Evolutionary conservation across 1,139 yeast genomes (phyloP).

Genomic region (Saccharomycopsis crataegensis): DNA sequence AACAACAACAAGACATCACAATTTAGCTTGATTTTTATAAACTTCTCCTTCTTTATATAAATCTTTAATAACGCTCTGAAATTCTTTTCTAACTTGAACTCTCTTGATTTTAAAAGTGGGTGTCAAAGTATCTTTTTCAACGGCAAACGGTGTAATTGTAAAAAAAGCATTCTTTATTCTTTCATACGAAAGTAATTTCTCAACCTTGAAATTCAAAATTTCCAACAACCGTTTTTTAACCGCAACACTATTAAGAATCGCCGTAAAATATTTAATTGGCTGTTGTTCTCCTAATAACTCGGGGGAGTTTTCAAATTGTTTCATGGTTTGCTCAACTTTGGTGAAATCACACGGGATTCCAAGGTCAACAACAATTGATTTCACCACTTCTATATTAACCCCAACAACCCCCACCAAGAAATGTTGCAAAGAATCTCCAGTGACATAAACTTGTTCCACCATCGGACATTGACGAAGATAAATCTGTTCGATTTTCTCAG

Average conservation of each 20-base stretch:
- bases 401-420: constrained; percentile 44
- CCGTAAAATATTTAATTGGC: background rate
- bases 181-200: constrained; percentile 56
- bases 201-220: constrained; percentile 34
- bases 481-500: constrained; percentile 47
- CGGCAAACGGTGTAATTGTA: constrained; percentile 44
- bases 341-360: background rate
- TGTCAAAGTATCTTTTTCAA: constrained; percentile 43
- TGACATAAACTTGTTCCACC: constrained; percentile 36
- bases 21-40: background rate
- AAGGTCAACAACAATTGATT: background rate
- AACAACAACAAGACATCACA: background rate
- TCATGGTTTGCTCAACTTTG: background rate
- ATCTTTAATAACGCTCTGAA: background rate
- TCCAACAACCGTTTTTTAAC: background rate
- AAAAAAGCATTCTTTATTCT: constrained; percentile 41
- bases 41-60: constrained; percentile 3
- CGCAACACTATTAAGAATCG: background rate
- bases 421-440: constrained; percentile 41
- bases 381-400: constrained; percentile 28
- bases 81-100: constrained; percentile 37
- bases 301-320: background rate
- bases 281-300: background rate
- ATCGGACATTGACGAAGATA: constrained; percentile 34
- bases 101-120: constrained; percentile 51